Base-by-base conservation (phyloP, 805 yeast genomes). In the Lipomyces starkeyi region DNA sequence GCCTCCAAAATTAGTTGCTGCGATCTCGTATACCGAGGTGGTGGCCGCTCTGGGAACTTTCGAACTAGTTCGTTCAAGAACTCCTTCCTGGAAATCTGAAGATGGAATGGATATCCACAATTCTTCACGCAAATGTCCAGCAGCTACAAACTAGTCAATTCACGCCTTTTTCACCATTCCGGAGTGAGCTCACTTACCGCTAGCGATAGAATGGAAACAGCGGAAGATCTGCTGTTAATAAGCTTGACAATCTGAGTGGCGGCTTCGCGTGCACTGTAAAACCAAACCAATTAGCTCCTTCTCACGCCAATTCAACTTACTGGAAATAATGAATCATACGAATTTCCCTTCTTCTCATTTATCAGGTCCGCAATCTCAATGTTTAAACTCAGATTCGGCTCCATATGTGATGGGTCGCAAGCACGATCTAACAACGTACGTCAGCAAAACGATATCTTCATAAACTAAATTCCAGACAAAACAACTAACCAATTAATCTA, bases 41-140 rank as follows among this genome's bases (percentile, higher is more conserved):
- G 97, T 0, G 99, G 98, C 75, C 91, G 87, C 76, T 93, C 98
- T 1, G 98, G 98, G 80, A 95, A 95, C 77, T 91, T 82, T 75
- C 91, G 90, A 29, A 95, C 99, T 75, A 95, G 84, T 76, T 92
- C 97, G 77, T 95, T 95, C 75, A 95, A 83, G 74, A 95, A 95
- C 78, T 94, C 98, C 79, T 95, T 93, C 68, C 98, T 86, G 2
- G 97, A 91, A 63, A 95, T 91, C 80, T 95, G 99, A 59, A 95
- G 83, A 73, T 95, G 99, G 80, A 95, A 87, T 7, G 99, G 98
- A 78, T 94, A 95, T 4, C 98, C 99, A 81, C 99, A 95, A 81
- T 95, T 95, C 80, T 95, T 95, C 63, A 95, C 99, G 73, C 95
- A 82, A 63, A 91, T 91, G 77, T 95, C 99, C 69, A 95, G 84